Percentiles rank a stretch among this genome's conserved stretches.
Evolutionary conservation across 208 protist genomes (phyloP).

Genomic region (Crithidia acanthocephali): DNA sequence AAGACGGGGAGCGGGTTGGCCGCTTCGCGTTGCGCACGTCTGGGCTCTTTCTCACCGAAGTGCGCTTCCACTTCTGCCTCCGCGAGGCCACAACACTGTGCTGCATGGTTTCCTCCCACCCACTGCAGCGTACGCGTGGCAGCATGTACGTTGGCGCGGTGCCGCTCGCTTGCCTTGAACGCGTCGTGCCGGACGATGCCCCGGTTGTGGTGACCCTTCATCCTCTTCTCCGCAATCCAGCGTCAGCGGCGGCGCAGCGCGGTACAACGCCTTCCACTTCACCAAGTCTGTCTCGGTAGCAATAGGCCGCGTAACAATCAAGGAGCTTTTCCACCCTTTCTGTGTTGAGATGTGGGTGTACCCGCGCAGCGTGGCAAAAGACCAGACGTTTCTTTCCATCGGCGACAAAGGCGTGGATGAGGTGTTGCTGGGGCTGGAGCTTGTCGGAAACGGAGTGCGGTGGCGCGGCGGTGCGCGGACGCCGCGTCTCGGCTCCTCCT

Average conservation of each 20-base stretch:
- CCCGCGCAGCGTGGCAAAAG: slow-evolving; percentile 64
- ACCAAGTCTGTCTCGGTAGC: slow-evolving; percentile 57
- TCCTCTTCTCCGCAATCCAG: slow-evolving; percentile 41
- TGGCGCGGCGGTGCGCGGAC: slow-evolving; percentile 84
- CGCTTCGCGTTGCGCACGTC: slow-evolving; percentile 12
- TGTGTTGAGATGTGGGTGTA: slow-evolving; percentile 90
- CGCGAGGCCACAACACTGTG: slow-evolving; percentile 14
- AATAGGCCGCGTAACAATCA: slow-evolving; percentile 71
- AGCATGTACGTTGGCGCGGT: slow-evolving; percentile 30
- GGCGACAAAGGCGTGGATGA: slow-evolving; percentile 87
- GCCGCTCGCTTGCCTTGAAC: not conserved
- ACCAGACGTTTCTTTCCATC: slow-evolving; percentile 77
- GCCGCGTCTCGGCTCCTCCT: slow-evolving; percentile 78
- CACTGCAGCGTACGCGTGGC: slow-evolving; percentile 32
- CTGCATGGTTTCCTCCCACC: slow-evolving; percentile 36
- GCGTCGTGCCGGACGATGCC: not conserved
- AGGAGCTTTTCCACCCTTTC: slow-evolving; percentile 83
- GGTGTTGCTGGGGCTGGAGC: slow-evolving; percentile 80
- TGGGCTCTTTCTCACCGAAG: slow-evolving; percentile 28
- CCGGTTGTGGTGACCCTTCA: slow-evolving; percentile 6
- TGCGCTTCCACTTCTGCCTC: slow-evolving; percentile 33
- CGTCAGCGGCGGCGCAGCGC: not conserved
- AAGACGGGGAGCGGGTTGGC: not conserved
- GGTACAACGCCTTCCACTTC: slow-evolving; percentile 67
- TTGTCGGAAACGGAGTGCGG: slow-evolving; percentile 63